Evolutionary conservation across 108 stramenopile genomes (phyloP), one percentile per base, ranked within the genome.

Genomic region (Pseudonitzschia multiseries): DNA sequence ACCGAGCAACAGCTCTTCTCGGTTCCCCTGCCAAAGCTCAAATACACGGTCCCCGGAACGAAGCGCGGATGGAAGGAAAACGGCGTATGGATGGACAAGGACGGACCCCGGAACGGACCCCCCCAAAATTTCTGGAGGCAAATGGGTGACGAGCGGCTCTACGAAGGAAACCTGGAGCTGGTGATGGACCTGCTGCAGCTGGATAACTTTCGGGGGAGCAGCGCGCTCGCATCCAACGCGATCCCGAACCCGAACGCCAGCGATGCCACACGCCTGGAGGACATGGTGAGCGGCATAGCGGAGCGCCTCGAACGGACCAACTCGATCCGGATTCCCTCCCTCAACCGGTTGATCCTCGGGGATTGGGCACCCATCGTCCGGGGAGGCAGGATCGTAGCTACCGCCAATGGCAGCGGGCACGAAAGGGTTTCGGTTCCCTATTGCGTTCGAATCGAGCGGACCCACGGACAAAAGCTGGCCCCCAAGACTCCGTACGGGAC

Each of bases 111-210:
- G 20, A 62, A 33, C 31, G 61, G 61, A 40, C 61, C 61, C 9
- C 61, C 61, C 0, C 61, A 62, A 40, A 62, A 62, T 62, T 62
- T 40, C 29, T 62, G 61, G 61, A 62, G 61, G 36, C 61, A 62
- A 62, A 33, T 40, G 36, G 32, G 33, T 0, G 61, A 62, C 31
- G 61, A 62, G n/a, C 26, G 36, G n/a, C 36, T 62, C 9, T 40
- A 62, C 0, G 29, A 62, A 5, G 61, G 31, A 0, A 40, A 40
- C 36, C 36, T 40, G 9, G 0, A 42, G 29, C 32, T 62, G 0
- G 32, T 62, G 10, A 10, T 36, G 15, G 33, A 31, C 0, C n/a
- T 62, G 0, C 40, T 62, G n/a, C 13, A 62, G 31, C n/a, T 62
- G 33, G 31, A 36, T 17, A 33, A 10, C 54, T 26, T 56, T 56